These are phyloP conservation scores for Panicum miliaceum DNA, from an alignment of 176 grass and related monocot species.

Conservation along the genomic window DNA sequence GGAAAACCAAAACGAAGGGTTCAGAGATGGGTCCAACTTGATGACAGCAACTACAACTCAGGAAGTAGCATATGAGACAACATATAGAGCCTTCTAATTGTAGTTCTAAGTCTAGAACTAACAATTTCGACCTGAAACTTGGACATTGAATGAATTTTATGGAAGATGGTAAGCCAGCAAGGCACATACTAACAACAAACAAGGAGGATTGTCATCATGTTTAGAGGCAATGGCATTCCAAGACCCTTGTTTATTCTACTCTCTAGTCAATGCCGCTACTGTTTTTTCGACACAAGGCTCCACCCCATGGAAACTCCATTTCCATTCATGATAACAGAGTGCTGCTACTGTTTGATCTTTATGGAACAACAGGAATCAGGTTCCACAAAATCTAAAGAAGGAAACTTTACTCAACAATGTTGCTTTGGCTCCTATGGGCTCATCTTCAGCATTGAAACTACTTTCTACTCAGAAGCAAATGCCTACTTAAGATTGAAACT, in stretches of 20 bases:
- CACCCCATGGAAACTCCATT: no score
- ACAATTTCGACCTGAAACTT: not conserved
- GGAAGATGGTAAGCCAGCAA: slow-evolving; percentile 27
- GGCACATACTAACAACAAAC: not conserved
- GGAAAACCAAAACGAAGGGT: not conserved
- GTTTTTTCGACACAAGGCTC: not conserved
- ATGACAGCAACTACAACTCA: not conserved
- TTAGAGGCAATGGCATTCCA: not conserved
- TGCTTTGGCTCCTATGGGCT: not conserved
- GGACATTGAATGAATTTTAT: not conserved
- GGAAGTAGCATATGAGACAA: slow-evolving; percentile 7
- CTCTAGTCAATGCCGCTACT: not conserved
- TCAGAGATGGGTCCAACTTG: slow-evolving; percentile 30
- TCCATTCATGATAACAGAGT: no score
- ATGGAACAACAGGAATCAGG: not conserved
- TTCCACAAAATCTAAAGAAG: not conserved
- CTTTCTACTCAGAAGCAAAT: slow-evolving; percentile 1
- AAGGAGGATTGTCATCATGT: not conserved
- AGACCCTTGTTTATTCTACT: not conserved
- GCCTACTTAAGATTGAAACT: slow-evolving; percentile 10
- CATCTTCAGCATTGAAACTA: not conserved
- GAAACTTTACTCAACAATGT: not conserved
- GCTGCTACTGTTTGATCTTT: not conserved
- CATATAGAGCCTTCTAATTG: not conserved
- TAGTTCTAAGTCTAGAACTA: slow-evolving; percentile 3